Base-by-base conservation (phyloP, 495 filamentous ascomycete genomes). In the Aspergillus leporis region DNA sequence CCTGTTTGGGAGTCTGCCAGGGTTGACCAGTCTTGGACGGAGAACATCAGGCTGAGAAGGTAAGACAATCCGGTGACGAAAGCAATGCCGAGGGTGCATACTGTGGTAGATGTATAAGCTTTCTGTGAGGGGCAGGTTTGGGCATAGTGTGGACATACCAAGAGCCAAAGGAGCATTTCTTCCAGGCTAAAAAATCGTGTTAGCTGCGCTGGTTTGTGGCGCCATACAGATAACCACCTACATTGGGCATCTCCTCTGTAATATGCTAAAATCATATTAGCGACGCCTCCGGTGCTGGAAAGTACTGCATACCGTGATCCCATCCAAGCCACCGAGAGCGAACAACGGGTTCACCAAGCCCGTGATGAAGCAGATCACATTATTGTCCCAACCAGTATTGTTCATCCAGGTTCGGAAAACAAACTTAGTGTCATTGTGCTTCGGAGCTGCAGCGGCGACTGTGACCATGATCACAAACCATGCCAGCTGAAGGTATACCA, bases 311-410 rank as follows among this genome's bases (percentile, higher is more conserved):
- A 74, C 71, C 19, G 69, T 67, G 19, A 74, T 70, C 12, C 74
- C 74, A 67, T 89, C 88, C 12, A 89, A 82, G 0, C 89, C 90
- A 13, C 90, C 90, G 34, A 93, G 80, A 0, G 90, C 83, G 61
- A 87, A 93, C 9, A 90, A 81, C 2, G 89, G 90, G 63, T 93
- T 93, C 19, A 93, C 79, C 48, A 92, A 82, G 0, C 90, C 90
- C 0, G 85, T 78, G 18, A 92, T 74, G 65, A 93, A 93, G n/a
- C 84, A 89, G 28, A 93, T 81, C 0, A 86, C 89, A 57, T 84
- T 79, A 36, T 77, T 84, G 34, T 76, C 74, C 80, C 85, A 92
- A 0, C 88, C 89, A 1, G 85, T 88, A 19, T 82, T 66, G 50
- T 90, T 89, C 25, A 84, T 84, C 76, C 83, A 87, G 5, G 85